phyloP scores from a whole-genome alignment of 2,329 filamentous ascomycete species.

The Cryphonectria radicalis region DNA sequence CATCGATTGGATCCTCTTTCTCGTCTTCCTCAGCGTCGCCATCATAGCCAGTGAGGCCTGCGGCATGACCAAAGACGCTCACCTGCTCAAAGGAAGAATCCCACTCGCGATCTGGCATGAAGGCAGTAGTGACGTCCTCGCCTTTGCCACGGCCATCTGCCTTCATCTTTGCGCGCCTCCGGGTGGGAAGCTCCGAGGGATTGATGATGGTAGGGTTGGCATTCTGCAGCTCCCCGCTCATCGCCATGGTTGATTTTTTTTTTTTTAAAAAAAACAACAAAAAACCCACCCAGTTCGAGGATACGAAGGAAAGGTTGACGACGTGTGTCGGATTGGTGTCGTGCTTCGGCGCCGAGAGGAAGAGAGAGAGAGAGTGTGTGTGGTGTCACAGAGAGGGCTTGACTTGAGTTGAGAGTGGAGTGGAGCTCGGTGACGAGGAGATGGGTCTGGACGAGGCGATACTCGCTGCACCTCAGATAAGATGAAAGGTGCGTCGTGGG shows the following conservation, averaged over 20 bases:
- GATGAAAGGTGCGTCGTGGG: slow-evolving; percentile 6
- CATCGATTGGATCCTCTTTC: slow-evolving; percentile 84
- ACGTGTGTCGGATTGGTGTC: background rate
- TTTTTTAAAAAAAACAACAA: too few species aligned
- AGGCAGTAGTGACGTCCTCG: slow-evolving; percentile 51
- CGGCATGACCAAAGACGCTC: slow-evolving; percentile 40
- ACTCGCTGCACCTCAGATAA: slow-evolving; percentile 18
- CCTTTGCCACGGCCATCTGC: slow-evolving; percentile 53
- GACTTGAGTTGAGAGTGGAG: slow-evolving; percentile 14
- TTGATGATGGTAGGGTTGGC: slow-evolving; percentile 94
- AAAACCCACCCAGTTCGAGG: background rate
- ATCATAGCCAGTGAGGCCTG: slow-evolving; percentile 35
- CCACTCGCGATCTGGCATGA: slow-evolving; percentile 42
- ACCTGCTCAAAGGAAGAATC: slow-evolving; percentile 31
- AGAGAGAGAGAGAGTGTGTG: too few species aligned
- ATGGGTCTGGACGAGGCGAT: slow-evolving; percentile 19
- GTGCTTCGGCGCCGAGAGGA: slow-evolving; percentile 2
- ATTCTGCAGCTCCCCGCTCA: slow-evolving; percentile 59
- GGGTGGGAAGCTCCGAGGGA: slow-evolving; percentile 84
- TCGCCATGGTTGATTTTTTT: slow-evolving; percentile 37
- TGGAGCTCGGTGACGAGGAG: slow-evolving; percentile 3
- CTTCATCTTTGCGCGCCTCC: slow-evolving; percentile 56
- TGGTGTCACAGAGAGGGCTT: background rate
- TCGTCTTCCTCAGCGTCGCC: slow-evolving; percentile 62
- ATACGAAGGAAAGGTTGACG: background rate